These are phyloP conservation scores for Hypoxylon cercidicola DNA, from an alignment of 495 filamentous ascomycete genomes.

Conservation along the genomic window DNA sequence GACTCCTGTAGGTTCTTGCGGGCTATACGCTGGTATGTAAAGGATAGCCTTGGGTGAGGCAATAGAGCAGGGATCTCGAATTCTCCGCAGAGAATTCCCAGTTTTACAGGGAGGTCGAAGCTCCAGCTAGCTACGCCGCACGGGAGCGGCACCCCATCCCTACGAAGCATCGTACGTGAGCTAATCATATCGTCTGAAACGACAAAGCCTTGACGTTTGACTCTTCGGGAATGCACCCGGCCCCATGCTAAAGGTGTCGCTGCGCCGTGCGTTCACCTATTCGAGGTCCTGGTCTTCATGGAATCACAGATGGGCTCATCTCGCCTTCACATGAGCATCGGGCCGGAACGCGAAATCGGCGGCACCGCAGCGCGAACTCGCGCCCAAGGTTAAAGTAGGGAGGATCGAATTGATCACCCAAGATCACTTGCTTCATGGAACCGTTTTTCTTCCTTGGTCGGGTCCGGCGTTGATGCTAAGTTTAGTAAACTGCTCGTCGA, in stretches of 20 bases:
- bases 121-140: slow-evolving; percentile 14
- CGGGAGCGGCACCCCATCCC: slow-evolving; percentile 5
- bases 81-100: not conserved
- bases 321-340: not conserved
- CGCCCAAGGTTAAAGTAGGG: not conserved
- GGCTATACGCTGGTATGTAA: no score
- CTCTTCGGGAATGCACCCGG: not conserved
- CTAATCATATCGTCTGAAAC: slow-evolving; percentile 7
- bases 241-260: not conserved
- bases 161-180: slow-evolving; percentile 16
- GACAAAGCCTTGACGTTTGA: not conserved
- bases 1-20: no score
- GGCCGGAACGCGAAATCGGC: not conserved
- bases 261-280: slow-evolving; percentile 7
- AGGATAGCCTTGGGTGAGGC: no score
- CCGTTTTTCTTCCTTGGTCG: not conserved
- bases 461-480: not conserved
- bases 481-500: not conserved
- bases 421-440: not conserved
- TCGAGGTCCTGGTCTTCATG: not conserved
- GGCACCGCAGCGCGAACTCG: not conserved
- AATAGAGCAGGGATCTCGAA: no score
- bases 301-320: not conserved
- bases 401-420: slow-evolving; percentile 2
- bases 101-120: slow-evolving; percentile 5